Evolutionary conservation across 768 basidiomycete species (phyloP), one percentile per base, ranked within the genome.

Genomic region (Crepidotus variabilis): DNA sequence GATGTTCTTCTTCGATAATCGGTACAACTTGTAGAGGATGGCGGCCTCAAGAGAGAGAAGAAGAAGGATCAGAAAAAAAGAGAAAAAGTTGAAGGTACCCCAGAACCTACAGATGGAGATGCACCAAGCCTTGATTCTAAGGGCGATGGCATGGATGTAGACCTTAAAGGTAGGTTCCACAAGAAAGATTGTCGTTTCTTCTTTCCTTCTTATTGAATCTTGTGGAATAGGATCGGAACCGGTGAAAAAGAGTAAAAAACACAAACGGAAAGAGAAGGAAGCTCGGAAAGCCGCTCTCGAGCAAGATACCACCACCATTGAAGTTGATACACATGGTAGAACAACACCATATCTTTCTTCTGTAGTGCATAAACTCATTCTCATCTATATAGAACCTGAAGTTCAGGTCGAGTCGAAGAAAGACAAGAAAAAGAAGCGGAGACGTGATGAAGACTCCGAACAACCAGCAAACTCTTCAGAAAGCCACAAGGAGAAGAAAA

Each of bases 401-500:
- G 4, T 8, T 28, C 28, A 28, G 28, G 28, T 28, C 8, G 28
- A 28, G 28, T 28, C 28, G 28, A 28, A 28, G 28, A 28, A 28
- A 28, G 28, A 64, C 50, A 69, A 72, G 54, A 72, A 73, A 56
- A 72, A 72, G 67, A 69, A 76, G 63, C 72, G 72, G 28, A 78
- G 78, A 60, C 71, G 71, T 7, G 70, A 77, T 28, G 66, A 65
- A 16, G 72, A 61, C 45, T 60, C 62, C 3, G 66, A 65, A 10
- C 52, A 35, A 28, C 43, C 39, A 10, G 61, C 52, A 22, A 55
- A 47, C 10, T 52, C 51, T 9, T 56, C 58, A 18, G 55, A 68
- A 60, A 72, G 74, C 50, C 76, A 76, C 65, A 76, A 74, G 60
- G 75, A 75, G 63, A 78, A 72, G 62, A 75, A 74, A 65, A 78